A percentile compares a stretch with the other conserved stretches of the same genome.
Conservation (phyloP, 345 rosid genomes). For the Jatropha curcas region DNA sequence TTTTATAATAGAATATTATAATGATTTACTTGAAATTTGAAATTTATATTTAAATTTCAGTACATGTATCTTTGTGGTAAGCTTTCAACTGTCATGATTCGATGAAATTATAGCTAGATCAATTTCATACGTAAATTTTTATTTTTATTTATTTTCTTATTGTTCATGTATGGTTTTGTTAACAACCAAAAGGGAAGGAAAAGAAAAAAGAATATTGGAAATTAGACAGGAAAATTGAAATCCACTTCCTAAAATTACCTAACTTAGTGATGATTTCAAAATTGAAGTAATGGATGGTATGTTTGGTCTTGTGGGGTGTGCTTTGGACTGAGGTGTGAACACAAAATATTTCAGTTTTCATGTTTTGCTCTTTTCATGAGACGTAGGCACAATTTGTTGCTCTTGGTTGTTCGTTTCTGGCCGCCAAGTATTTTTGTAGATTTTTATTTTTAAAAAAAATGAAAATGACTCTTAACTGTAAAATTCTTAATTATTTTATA, state of each 20-base stretch:
- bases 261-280: neutral
- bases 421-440: neutral
- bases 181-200: neutral
- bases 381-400: neutral
- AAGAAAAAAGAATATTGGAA: too few relatives aligned
- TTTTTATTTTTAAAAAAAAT: too few relatives aligned
- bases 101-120: too few relatives aligned
- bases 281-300: conserved; percentile 2
- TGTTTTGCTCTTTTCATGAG: neutral
- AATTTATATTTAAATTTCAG: too few relatives aligned
- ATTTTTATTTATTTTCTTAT: too few relatives aligned
- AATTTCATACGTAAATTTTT: too few relatives aligned
- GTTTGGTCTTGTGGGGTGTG: conserved; percentile 2
- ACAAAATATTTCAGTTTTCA: neutral
- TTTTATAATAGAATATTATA: too few relatives aligned
- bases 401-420: conserved; percentile 12
- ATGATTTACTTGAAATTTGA: too few relatives aligned
- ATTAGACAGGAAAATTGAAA: neutral
- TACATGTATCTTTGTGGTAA: too few relatives aligned
- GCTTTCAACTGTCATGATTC: too few relatives aligned
- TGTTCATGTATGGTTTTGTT: too few relatives aligned
- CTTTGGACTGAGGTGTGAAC: conserved; percentile 5
- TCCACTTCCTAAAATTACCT: neutral
- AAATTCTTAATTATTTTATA: conserved; percentile 3
- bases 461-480: neutral